phyloP scores from a whole-genome alignment of 257 asterid genomes.

The Solanum gandarillasii region DNA sequence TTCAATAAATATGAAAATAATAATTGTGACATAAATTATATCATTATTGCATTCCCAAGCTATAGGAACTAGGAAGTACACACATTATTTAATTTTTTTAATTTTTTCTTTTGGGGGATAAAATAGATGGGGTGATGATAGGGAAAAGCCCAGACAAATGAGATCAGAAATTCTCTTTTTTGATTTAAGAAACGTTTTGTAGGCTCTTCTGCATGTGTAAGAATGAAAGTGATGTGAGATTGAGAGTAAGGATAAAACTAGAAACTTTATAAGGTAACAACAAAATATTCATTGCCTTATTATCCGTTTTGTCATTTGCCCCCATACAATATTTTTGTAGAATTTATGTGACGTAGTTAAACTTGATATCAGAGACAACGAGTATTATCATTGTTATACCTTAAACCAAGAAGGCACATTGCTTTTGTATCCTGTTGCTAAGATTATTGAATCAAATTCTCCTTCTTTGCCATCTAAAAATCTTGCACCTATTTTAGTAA shows the following conservation, averaged over 20 bases:
- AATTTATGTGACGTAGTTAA: not conserved
- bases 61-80: not conserved
- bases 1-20: not conserved
- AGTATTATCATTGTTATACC: slow-evolving; percentile 23
- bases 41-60: not conserved
- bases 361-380: not conserved
- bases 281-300: not conserved
- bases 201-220: slow-evolving; percentile 63
- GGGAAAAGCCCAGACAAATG: slow-evolving; percentile 61
- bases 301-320: not conserved
- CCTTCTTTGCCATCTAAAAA: slow-evolving; percentile 72
- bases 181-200: slow-evolving; percentile 54
- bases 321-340: not conserved
- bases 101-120: not conserved
- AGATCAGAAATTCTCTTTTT: slow-evolving; percentile 70
- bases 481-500: slow-evolving; percentile 65
- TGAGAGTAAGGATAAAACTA: slow-evolving; percentile 19
- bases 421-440: slow-evolving; percentile 96
- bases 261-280: not conserved
- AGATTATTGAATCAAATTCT: slow-evolving; percentile 66
- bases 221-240: slow-evolving; percentile 53
- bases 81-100: not conserved
- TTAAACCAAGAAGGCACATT: slow-evolving; percentile 89
- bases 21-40: not conserved
- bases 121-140: not conserved